Evolutionary conservation across 805 yeast species (phyloP), one percentile per base, ranked within the genome.

Genomic region (Ogataea allantospora): DNA sequence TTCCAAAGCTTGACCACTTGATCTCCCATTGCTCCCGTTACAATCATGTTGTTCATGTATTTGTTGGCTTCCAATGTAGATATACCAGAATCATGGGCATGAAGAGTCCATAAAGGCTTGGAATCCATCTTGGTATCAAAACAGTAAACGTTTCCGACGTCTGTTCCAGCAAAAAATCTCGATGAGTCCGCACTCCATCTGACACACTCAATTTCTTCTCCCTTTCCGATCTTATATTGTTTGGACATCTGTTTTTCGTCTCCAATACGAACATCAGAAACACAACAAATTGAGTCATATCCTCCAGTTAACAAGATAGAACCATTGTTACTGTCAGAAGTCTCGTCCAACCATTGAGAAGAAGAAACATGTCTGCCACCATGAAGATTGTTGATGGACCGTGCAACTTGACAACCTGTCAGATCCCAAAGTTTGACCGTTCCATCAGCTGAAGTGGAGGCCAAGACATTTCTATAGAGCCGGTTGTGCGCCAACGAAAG

Each of bases 341-440:
- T 33, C n/a, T 65, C 67, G 2, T 75, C 56, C 60, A 86, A 91
- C 97, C 98, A 93, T 55, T 83, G 83, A 16, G 95, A 81, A 16
- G 85, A 68, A 11, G 96, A 85, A 31, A 93, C 95, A 33, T 80
- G 77, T 55, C 86, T 88, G 46, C 78, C 78, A n/a, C 67, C 64
- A 65, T 93, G 99, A 44, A 88, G 72, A 4, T 65, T 55, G 45
- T 73, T 68, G 60, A 88, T 71, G 7, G 95, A 85, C 48, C 89
- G 79, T 11, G 82, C 96, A 18, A 91, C 95, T 32, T 66, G 66
- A 32, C 84, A 84, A 13, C 73, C 68, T 47, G 77, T 74, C 58
- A 93, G 71, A 63, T 93, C 99, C 99, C 99, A 93, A 50, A 93
- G 71, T 65, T 93, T 93, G 31, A 93, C 86, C 1, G 99, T 93